Percentiles rank a stretch among this genome's conserved stretches.
These are phyloP conservation scores for Penicillium freii DNA, from an alignment of 2,329 filamentous ascomycete genomes.

Conservation along the genomic window DNA sequence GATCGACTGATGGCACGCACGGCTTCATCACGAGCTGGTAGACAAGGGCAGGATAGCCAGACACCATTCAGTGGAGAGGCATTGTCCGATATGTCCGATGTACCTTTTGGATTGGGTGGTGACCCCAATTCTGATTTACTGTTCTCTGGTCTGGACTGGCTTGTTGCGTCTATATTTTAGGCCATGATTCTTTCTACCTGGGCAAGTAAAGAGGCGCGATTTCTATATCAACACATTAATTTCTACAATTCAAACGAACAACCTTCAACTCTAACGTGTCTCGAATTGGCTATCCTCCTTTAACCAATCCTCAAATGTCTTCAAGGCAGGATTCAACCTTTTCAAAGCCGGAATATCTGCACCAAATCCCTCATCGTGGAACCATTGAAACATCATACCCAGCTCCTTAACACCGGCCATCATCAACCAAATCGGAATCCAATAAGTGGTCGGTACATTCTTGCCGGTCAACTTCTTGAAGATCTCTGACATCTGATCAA, in stretches of 20 bases:
- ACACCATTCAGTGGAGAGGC: neutral
- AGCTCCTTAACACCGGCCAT: slow-evolving; percentile 47
- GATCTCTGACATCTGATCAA: slow-evolving; percentile 44
- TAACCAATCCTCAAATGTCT: slow-evolving; percentile 51
- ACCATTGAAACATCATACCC: slow-evolving; percentile 53
- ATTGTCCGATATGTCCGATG: neutral
- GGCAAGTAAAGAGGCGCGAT: neutral
- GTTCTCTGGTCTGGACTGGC: neutral
- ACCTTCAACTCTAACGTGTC: neutral
- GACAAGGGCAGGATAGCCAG: neutral
- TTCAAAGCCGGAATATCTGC: slow-evolving; percentile 47
- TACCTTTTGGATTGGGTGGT: neutral
- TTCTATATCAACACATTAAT: neutral
- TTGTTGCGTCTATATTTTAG: neutral
- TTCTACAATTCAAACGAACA: neutral
- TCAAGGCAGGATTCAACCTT: slow-evolving; percentile 46
- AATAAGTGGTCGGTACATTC: slow-evolving; percentile 44
- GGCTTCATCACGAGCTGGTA: neutral
- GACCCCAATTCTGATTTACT: neutral
- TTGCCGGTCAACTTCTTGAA: slow-evolving; percentile 50
- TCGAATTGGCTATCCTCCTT: slow-evolving; percentile 47
- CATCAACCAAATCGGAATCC: slow-evolving; percentile 41
- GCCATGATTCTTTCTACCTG: neutral
- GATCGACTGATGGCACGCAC: slow-evolving; percentile 20
- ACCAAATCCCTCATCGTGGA: slow-evolving; percentile 48